Conservation (phyloP, 345 rosid genomes). For the Lepidium africanum region DNA sequence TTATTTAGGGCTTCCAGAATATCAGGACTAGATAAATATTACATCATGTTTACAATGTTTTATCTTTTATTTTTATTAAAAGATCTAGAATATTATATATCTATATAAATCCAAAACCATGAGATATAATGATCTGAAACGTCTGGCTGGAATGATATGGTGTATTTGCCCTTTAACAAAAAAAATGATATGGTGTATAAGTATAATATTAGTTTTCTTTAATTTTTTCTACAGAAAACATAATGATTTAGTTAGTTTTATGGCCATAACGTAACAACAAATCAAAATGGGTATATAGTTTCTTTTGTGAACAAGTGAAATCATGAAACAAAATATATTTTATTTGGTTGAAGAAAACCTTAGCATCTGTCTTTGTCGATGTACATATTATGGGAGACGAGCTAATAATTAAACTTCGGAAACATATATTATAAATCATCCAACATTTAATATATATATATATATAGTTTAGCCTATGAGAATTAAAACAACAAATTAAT, state of each 20-base stretch:
- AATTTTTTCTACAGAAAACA: neutral
- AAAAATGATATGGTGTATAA: neutral
- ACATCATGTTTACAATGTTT: neutral
- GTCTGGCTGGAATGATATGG: neutral
- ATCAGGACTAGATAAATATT: conserved; percentile 9
- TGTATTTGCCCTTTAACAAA: no score
- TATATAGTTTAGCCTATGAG: neutral
- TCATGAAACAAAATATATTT: neutral
- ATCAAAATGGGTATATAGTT: neutral
- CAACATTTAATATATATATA: neutral
- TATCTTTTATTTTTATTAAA: no score
- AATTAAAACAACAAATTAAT: neutral
- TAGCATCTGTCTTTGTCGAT: neutral
- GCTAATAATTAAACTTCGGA: neutral
- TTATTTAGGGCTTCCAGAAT: no score
- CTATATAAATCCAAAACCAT: neutral
- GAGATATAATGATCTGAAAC: neutral
- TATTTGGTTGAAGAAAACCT: neutral
- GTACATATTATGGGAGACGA: neutral
- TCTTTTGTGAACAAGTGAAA: neutral
- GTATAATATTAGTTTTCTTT: no score
- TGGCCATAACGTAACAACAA: neutral
- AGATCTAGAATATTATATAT: neutral
- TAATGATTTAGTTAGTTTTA: neutral
- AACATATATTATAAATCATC: neutral